A percentile compares a stretch with the other conserved stretches of the same genome.
phyloP scores from a whole-genome alignment of 1,139 yeast genomes.

The Kurtzmaniella natalensis region DNA sequence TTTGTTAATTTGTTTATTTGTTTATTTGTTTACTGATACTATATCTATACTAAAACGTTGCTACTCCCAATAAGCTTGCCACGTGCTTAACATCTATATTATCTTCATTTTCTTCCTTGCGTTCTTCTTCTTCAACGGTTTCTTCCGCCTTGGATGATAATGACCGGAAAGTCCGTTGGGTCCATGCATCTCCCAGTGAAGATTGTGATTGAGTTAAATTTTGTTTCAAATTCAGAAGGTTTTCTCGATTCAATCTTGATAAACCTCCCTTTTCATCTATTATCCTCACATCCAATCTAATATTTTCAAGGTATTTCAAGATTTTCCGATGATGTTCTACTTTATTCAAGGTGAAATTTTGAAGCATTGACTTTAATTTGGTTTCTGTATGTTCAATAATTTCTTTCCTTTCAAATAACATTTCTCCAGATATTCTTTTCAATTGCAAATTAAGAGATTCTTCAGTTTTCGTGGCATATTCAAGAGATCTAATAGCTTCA shows the following conservation, averaged over 20 bases:
- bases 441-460: constrained; percentile 72
- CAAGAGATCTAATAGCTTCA: constrained; percentile 78
- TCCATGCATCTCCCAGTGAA: constrained; percentile 57
- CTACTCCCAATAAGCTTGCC: constrained; percentile 71
- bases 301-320: constrained; percentile 68
- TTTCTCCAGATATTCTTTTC: constrained; percentile 78
- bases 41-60: constrained; percentile 62
- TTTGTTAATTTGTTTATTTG: too few species aligned
- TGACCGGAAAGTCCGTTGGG: constrained; percentile 59
- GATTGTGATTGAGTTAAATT: constrained; percentile 48
- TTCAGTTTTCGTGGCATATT: constrained; percentile 75
- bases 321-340: constrained; percentile 87
- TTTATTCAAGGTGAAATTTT: constrained; percentile 60
- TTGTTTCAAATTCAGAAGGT: constrained; percentile 43
- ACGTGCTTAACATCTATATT: constrained; percentile 78
- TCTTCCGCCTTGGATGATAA: constrained; percentile 34
- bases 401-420: constrained; percentile 68
- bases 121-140: constrained; percentile 19
- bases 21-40: too few species aligned
- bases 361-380: constrained; percentile 51
- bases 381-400: constrained; percentile 53
- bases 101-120: constrained; percentile 21
- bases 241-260: constrained; percentile 76
- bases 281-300: constrained; percentile 68
- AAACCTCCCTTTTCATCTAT: constrained; percentile 81